Base-by-base conservation (phyloP, 179 eudicot species). In the Sideroxylon spinosum region DNA sequence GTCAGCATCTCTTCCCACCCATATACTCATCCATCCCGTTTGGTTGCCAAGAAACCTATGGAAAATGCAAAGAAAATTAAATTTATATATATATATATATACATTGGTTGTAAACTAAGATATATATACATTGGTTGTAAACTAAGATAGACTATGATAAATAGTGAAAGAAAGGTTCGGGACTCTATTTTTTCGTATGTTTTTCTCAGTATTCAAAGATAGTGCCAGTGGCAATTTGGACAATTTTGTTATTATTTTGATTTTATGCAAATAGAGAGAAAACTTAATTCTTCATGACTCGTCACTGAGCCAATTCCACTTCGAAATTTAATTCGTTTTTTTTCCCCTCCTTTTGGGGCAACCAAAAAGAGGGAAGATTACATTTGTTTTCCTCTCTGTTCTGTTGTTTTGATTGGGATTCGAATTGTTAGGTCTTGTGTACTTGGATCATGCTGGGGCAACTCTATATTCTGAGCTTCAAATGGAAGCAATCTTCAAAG, bases 391-490 rank as follows among this genome's bases (percentile, higher is more conserved):
- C 2, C 48, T 64, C 6, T 4, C 11, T 74, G 6, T 7, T 77
- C 26, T 56, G 23, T 10, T 4, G 9, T 55, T 68, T 29, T 68
- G 17, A 66, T 75, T 68, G 37, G 71, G 76, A 65, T 73, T 78
- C 61, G 67, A 71, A 74, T 81, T 61, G 80, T 76, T 78, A 95
- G 98, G 82, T 26, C 73, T 78, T 52, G 97, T 93, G 75, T 95
- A 93, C 81, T 82, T 95, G 89, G 99, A 95, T 80, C 99, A 95
- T 90, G 99, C 95, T 79, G 99, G 98, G 76, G 91, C 99, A 76
- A 93, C 99, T 75, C 79, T 95, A 73, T 95, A 95, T 78, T 95
- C 99, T 5, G 99, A 95, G 76, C 77, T 80, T 22, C 99, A 95
- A 83, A 86, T 95, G 98, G 98, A 95, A 82, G 90, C 91, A 3